Percentiles rank a stretch among this genome's conserved stretches.
These are phyloP conservation scores for Microbotryum lychnidis-dioicae DNA, from an alignment of 1,284 basidiomycete genomes.

Conservation along the genomic window DNA sequence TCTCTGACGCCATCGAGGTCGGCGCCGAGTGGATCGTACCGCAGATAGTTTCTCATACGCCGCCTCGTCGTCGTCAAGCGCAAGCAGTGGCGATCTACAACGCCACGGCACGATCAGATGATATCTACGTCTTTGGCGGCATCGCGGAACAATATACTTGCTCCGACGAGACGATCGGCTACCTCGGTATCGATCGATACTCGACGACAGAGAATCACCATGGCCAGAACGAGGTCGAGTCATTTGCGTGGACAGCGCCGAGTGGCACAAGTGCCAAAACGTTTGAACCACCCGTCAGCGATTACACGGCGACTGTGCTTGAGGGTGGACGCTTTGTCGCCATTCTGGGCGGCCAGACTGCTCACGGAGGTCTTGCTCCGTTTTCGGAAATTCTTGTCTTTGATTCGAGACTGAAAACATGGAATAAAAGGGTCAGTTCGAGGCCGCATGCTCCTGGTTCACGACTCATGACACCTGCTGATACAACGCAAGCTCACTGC, in stretches of 20 bases:
- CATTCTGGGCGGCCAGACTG: constrained; percentile 38
- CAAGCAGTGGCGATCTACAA: constrained; percentile 10
- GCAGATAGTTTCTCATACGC: not conserved
- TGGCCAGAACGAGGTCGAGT: constrained; percentile 9
- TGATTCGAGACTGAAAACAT: constrained; percentile 32
- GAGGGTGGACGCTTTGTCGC: constrained; percentile 19
- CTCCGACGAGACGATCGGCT: constrained; percentile 29
- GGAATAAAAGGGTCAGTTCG: constrained; percentile 28
- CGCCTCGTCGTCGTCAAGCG: constrained; percentile 22
- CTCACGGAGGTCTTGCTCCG: constrained; percentile 28
- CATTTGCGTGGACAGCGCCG: constrained; percentile 14
- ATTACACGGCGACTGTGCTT: constrained; percentile 33
- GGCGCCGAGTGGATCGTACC: constrained; percentile 1
- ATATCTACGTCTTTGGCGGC: constrained; percentile 31
- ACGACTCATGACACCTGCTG: not conserved
- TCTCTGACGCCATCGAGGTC: not conserved
- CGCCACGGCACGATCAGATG: constrained; percentile 11
- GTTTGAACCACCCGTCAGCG: constrained; percentile 32
- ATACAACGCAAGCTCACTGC: not conserved
- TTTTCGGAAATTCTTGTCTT: constrained; percentile 34
- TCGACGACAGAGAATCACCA: constrained; percentile 1
- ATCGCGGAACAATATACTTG: constrained; percentile 33
- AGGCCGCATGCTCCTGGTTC: not conserved
- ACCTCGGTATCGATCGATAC: constrained; percentile 33
- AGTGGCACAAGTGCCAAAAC: not conserved